These are phyloP conservation scores for Petunia secreta DNA, from an alignment of 257 asterid species.

Conservation along the genomic window DNA sequence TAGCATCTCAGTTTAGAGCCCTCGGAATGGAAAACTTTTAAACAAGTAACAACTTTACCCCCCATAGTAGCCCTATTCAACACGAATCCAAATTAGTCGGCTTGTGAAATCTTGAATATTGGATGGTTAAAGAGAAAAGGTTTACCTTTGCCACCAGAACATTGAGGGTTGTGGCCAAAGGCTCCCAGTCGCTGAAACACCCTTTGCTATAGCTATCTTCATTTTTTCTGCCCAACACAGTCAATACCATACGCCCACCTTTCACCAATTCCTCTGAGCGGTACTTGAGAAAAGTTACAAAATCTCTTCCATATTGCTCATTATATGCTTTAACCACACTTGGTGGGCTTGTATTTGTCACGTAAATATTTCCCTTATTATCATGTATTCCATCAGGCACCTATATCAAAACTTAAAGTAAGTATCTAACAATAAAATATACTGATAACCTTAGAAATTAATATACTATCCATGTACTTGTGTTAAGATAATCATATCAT, in stretches of 20 bases:
- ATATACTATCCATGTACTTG: too few species aligned
- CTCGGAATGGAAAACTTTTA: too few species aligned
- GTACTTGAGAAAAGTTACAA: slow-evolving; percentile 45
- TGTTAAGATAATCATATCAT: too few species aligned
- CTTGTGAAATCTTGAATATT: too few species aligned
- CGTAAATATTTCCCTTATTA: slow-evolving; percentile 51
- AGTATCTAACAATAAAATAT: too few species aligned
- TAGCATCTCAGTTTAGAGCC: too few species aligned
- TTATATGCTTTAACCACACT: slow-evolving; percentile 53
- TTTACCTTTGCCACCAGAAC: slow-evolving; percentile 55
- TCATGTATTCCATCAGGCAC: slow-evolving; percentile 47
- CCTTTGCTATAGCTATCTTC: slow-evolving; percentile 53
- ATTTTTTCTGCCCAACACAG: slow-evolving; percentile 56
- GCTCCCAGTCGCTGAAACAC: slow-evolving; percentile 61
- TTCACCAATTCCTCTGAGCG: slow-evolving; percentile 9
- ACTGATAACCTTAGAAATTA: too few species aligned
- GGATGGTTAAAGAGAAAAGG: neutral
- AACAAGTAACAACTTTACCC: too few species aligned
- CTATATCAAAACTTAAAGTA: slow-evolving; percentile 18
- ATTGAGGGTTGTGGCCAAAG: slow-evolving; percentile 47
- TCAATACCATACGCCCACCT: slow-evolving; percentile 70
- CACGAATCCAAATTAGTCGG: too few species aligned
- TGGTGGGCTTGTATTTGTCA: slow-evolving; percentile 45
- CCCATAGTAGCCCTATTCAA: too few species aligned
- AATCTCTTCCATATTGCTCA: slow-evolving; percentile 56